Evolutionary conservation across 257 asterid species (phyloP).

Genomic region (Solanum pennellii): DNA sequence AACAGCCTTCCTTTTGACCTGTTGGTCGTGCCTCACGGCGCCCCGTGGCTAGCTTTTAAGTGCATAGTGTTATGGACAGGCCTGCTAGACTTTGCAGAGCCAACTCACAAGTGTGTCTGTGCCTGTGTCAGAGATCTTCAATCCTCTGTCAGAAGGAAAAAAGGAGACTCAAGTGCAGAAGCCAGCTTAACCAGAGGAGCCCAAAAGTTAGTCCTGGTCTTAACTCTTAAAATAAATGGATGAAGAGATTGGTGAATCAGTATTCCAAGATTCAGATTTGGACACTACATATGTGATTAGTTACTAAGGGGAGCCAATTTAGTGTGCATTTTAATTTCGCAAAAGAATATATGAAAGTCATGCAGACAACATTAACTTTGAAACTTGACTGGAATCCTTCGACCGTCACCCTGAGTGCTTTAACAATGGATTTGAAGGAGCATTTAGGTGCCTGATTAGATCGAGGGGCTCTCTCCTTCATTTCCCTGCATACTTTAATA

Average conservation of each 20-base stretch:
- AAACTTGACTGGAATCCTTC: conserved; percentile 12
- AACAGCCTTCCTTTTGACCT: background rate
- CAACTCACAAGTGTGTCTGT: background rate
- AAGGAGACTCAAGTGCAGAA: conserved; percentile 1
- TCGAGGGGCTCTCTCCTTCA: conserved; percentile 12
- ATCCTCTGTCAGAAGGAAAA: conserved; percentile 16
- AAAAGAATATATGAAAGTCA: background rate
- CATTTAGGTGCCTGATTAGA: conserved; percentile 19
- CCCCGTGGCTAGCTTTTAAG: background rate
- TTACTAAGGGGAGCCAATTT: background rate
- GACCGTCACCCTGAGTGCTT: conserved; percentile 2
- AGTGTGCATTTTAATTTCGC: background rate
- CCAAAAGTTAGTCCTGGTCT: background rate
- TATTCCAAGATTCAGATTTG: background rate
- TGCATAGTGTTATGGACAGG: background rate
- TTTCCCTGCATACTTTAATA: background rate
- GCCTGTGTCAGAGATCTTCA: background rate
- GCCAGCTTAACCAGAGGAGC: background rate
- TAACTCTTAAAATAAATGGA: conserved; percentile 8
- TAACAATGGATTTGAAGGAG: conserved; percentile 13
- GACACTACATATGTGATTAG: background rate
- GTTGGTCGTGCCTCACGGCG: background rate
- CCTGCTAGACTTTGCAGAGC: background rate
- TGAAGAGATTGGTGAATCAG: background rate
- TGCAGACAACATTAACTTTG: conserved; percentile 1